A percentile compares a stretch with the other conserved stretches of the same genome.
phyloP scores from a whole-genome alignment of 2,329 filamentous ascomycete genomes.

The Aspergillus texensis region DNA sequence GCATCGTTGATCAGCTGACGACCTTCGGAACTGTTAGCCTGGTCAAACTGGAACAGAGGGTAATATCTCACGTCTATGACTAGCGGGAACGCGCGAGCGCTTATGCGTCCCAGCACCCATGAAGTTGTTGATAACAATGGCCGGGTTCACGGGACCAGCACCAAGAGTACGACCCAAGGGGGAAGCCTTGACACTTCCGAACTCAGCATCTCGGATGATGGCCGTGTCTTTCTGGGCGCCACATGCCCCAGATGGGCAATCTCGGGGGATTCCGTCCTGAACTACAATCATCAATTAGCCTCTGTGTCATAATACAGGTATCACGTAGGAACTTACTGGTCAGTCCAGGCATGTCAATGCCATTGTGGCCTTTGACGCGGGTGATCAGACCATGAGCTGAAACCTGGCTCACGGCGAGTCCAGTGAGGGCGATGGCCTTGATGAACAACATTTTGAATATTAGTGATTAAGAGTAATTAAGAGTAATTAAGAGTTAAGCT shows the following conservation, averaged over 20 bases:
- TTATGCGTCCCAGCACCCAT: conserved; percentile 47
- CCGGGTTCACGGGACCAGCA: conserved; percentile 61
- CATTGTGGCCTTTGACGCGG: conserved; percentile 61
- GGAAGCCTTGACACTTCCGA: conserved; percentile 56
- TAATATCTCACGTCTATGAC: neutral
- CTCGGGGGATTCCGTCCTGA: conserved; percentile 67
- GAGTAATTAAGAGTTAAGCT: neutral
- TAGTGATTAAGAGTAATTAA: neutral
- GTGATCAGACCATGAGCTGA: conserved; percentile 63
- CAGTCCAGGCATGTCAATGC: conserved; percentile 65
- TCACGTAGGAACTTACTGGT: conserved; percentile 43
- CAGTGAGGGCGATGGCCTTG: neutral
- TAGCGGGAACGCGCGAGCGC: neutral
- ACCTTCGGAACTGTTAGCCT: conserved; percentile 15
- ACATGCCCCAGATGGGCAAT: conserved; percentile 63
- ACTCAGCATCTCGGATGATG: conserved; percentile 66
- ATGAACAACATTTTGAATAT: conserved; percentile 1
- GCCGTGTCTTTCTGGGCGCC: conserved; percentile 71
- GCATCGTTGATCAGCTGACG: conserved; percentile 24
- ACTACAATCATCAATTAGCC: conserved; percentile 42
- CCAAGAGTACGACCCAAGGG: conserved; percentile 67
- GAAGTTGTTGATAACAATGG: conserved; percentile 61
- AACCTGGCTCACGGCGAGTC: conserved; percentile 36
- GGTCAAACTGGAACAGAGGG: conserved; percentile 18
- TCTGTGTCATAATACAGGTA: neutral